Base-by-base conservation (phyloP, 2,329 filamentous ascomycete species). In the Ampelomyces quisqualis region DNA sequence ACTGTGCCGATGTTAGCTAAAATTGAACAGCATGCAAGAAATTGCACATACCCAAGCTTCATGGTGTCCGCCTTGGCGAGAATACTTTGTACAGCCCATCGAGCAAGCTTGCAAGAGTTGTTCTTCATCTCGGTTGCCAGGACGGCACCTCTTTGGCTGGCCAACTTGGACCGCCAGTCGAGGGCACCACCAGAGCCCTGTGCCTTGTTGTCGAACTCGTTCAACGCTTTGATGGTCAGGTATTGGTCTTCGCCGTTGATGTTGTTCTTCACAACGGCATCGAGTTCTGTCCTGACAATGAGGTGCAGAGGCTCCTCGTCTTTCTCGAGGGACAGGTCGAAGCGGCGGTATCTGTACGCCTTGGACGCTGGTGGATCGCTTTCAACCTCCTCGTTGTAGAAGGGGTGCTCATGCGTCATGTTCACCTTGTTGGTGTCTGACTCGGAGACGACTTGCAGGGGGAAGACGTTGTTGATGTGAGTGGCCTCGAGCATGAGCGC, bases 51-150 rank as follows among this genome's bases (percentile, higher is more conserved):
- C 86, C 89, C 93, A 70, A 98, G 84, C 79, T 97, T 98, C 90
- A 98, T 96, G 55, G 90, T 79, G 68, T 98, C 93, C n/a, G 93
- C 90, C 75, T 90, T 90, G 69, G 91, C 90, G 43, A 98, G 82
- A 65, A 98, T 96, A 65, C 86, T 88, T 78, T 98, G 93, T 29
- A 91, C 89, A 21, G 93, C 95, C 93, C 93, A 98, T 69, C 93
- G 80, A 43, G 93, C 93, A 50, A 98, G 84, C 79, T 98, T 98
- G 86, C 89, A 95, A 67, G 84, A 90, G 81, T 98, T 98, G 82
- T 98, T 98, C 88, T 98, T 98, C 93, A 98, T 98, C 77, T 98
- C 93, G 9, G 93, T 98, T 14, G 93, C 93, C 18, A 98, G 87
- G 29, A 98, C 91, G 42, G 93, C 93, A 82, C 93, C 93, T 63